These are phyloP conservation scores for Striga hermonthica DNA, from an alignment of 305 asterid genomes.

Conservation along the genomic window DNA sequence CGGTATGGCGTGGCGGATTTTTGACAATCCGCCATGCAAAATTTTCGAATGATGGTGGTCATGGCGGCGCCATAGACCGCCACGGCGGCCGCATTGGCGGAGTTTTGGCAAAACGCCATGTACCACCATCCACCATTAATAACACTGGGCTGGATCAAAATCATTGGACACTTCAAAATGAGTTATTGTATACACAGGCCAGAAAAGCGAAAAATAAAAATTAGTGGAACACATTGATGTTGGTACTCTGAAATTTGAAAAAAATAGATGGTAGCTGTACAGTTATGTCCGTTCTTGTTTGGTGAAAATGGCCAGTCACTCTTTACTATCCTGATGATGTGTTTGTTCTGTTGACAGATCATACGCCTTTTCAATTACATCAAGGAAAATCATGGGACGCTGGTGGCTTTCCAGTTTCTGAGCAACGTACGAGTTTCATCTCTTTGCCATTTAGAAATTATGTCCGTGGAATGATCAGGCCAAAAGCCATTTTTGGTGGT, in stretches of 20 bases:
- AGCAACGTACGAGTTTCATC: slow-evolving; percentile 68
- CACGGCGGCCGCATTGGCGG: too few species aligned
- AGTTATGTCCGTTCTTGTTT: slow-evolving; percentile 17
- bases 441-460: slow-evolving; percentile 8
- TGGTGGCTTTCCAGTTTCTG: slow-evolving; percentile 82
- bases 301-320: slow-evolving; percentile 21
- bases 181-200: background rate
- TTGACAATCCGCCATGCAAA: too few species aligned
- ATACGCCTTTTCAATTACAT: slow-evolving; percentile 80
- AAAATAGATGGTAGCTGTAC: background rate
- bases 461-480: too few species aligned
- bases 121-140: too few species aligned
- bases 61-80: too few species aligned
- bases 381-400: slow-evolving; percentile 78
- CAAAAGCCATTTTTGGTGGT: too few species aligned
- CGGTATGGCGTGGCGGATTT: too few species aligned
- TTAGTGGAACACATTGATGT: slow-evolving; percentile 17
- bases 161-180: background rate
- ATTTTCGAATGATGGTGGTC: too few species aligned
- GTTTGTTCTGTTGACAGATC: slow-evolving; percentile 52
- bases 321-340: slow-evolving; percentile 32
- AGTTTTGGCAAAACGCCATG: too few species aligned
- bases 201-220: background rate
- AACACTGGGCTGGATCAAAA: background rate
- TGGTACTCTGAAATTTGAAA: background rate